A percentile compares a stretch with the other conserved stretches of the same genome.
Conservation (phyloP, 148 eudicot species). For the Rhododendron kiyosumense region DNA sequence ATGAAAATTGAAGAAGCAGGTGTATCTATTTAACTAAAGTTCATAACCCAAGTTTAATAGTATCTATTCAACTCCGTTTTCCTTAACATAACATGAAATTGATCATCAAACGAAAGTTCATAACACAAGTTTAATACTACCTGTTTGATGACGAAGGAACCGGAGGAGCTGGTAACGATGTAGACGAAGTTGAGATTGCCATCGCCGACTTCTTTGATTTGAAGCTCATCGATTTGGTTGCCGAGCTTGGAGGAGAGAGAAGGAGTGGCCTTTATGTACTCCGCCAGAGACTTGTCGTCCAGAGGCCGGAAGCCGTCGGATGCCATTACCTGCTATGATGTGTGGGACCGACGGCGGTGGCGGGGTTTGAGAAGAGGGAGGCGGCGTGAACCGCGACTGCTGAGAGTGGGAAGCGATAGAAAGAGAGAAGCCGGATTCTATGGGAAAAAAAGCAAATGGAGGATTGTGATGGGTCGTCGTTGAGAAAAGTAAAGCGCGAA, state of each 20-base stretch:
- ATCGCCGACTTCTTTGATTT: constrained; percentile 85
- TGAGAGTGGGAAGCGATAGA: neutral
- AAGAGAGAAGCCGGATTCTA: neutral
- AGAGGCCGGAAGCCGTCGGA: constrained; percentile 50
- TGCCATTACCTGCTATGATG: constrained; percentile 23
- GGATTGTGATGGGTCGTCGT: neutral
- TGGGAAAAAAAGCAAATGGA: neutral
- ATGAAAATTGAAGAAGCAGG: neutral
- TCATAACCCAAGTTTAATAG: neutral
- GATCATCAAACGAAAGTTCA: neutral
- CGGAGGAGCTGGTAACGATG: constrained; percentile 48
- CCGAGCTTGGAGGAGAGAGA: constrained; percentile 57
- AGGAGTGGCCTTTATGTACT: constrained; percentile 72
- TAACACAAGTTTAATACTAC: constrained; percentile 12
- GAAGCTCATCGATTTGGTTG: constrained; percentile 29
- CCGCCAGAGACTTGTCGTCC: constrained; percentile 62
- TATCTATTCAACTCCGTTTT: neutral
- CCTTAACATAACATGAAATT: neutral
- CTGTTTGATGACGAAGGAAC: constrained; percentile 78
- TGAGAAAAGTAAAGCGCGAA: neutral
- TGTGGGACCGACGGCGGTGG: neutral
- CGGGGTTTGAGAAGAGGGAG: neutral
- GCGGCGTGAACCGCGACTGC: neutral
- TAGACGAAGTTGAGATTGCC: constrained; percentile 94
- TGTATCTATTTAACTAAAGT: neutral